Base-by-base conservation (phyloP, 352 stramenopile genomes). In the Aphanomyces astaci region DNA sequence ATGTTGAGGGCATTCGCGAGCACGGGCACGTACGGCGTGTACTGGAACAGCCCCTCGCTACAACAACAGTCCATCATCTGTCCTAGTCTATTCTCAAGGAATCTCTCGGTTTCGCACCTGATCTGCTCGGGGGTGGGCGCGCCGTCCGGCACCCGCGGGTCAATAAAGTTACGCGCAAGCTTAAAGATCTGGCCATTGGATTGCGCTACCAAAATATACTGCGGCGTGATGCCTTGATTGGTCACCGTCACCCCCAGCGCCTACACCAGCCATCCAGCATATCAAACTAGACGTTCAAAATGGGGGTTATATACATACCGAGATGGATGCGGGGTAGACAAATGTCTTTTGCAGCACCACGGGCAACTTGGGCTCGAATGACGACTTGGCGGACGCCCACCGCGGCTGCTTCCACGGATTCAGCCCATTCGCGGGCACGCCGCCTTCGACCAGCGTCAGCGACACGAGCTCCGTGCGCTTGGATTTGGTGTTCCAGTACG, bases 291-390 rank as follows among this genome's bases (percentile, higher is more conserved):
- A 46, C 62, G 43, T 46, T 3, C 48, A 53, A 3, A 13, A 64
- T 22, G 11, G 11, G n/a, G n/a, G 24, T 62, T 56, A n/a, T 48
- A 5, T 13, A 2, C 27, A 36, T 70, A 89, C 89, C 71, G 76
- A 73, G 46, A 99, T 89, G 63, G 85, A 78, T 22, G 92, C 89
- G 11, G 92, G 84, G 60, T 98, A 89, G 64, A 96, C 91, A 75
- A 96, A 99, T 36, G 87, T 97, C 74, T 98, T 97, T 73, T 98
- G 87, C 9, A 99, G 80, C 45, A 99, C 90, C 36, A 97, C 96
- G 4, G 92, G 88, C 5, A 76, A 71, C 70, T 85, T 77, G 52
- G 85, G 73, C 81, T 96, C 92, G 70, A 97, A 97, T 54, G 95
- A 98, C 24, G 92, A 98, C 49, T 97, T 95, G 32, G 76, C 82